These are phyloP conservation scores for Starmerella sp. DNA, from an alignment of 805 yeast species.

Conservation along the genomic window DNA sequence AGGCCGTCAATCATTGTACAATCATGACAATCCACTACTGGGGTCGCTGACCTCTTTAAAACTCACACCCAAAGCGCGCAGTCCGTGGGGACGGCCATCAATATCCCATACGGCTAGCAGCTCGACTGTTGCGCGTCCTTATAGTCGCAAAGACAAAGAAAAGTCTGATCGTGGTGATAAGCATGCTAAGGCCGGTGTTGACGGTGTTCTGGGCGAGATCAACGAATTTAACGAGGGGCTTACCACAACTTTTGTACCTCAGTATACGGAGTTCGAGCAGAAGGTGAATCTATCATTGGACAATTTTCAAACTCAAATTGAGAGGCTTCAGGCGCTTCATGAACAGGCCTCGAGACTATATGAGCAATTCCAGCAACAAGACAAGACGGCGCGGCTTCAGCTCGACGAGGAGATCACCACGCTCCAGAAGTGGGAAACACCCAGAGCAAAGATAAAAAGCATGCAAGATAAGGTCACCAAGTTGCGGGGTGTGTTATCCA, in stretches of 20 bases:
- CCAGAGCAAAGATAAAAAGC: conserved; percentile 19
- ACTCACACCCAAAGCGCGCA: background rate
- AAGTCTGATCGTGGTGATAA: background rate
- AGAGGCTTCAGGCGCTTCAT: conserved; percentile 22
- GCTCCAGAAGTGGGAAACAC: conserved; percentile 22
- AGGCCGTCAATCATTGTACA: background rate
- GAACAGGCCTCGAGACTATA: conserved; percentile 18
- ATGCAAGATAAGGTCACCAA: conserved; percentile 22
- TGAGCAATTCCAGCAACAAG: conserved; percentile 18
- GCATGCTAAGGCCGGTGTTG: background rate
- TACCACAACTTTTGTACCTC: conserved; percentile 44
- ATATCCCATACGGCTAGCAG: background rate
- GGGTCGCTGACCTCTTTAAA: conserved; percentile 2
- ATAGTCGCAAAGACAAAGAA: background rate
- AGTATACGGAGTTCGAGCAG: conserved; percentile 18
- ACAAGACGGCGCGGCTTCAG: conserved; percentile 14
- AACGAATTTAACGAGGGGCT: conserved; percentile 44
- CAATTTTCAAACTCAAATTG: conserved; percentile 22
- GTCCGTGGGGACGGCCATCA: conserved; percentile 1
- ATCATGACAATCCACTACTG: background rate
- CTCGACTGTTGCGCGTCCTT: background rate
- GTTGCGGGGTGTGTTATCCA: conserved; percentile 21
- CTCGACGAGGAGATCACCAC: conserved; percentile 21
- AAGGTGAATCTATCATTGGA: conserved; percentile 18
- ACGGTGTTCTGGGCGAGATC: conserved; percentile 41